Base-by-base conservation (phyloP, 345 rosid species). In the Salix suchowensis region DNA sequence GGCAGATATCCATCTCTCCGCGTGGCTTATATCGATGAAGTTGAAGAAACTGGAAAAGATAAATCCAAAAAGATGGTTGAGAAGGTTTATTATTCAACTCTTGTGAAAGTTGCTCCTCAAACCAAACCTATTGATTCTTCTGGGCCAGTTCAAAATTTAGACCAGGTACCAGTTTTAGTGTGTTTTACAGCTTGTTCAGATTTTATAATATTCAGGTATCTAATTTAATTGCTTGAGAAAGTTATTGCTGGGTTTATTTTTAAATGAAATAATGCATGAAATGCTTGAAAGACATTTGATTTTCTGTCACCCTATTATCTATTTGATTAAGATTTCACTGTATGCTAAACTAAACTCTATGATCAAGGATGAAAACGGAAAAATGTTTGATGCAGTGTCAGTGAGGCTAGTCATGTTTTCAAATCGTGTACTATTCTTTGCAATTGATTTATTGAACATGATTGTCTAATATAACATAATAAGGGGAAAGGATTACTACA, bases 21-120 rank as follows among this genome's bases (percentile, higher is more conserved):
- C 48, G 98, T 96, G 60, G 99, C 99, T 24, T 96, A 93, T 77
- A 94, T 96, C 77, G 99, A 96, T 73, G 99, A 96, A 86, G 94
- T 96, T 8, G 98, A 96, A 84, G 96, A 92, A 82, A 88, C 95
- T 65, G 89, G 76, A 75, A 84, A 91, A 79, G 99, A 89, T 74
- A 87, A 81, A 71, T 70, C 81, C 68, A 91, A 88, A 81, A 93
- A 85, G 81, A 83, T 83, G 61, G 90, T 89, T 79, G 82, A 86
- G 77, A 93, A 90, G 84, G 94, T 83, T 78, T 93, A 92, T 82
- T 96, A 93, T 77, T 91, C 99, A 28, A 91, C 91, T 82, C 81
- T 96, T 15, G 97, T 92, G 64, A 93, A 89, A 91, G 94, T 90
- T 79, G 91, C 91, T 34, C 78, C 87, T 74, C 98, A 97, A 9